Base-by-base conservation (phyloP, 2,329 filamentous ascomycete genomes). In the Teratosphaeria viscida region DNA sequence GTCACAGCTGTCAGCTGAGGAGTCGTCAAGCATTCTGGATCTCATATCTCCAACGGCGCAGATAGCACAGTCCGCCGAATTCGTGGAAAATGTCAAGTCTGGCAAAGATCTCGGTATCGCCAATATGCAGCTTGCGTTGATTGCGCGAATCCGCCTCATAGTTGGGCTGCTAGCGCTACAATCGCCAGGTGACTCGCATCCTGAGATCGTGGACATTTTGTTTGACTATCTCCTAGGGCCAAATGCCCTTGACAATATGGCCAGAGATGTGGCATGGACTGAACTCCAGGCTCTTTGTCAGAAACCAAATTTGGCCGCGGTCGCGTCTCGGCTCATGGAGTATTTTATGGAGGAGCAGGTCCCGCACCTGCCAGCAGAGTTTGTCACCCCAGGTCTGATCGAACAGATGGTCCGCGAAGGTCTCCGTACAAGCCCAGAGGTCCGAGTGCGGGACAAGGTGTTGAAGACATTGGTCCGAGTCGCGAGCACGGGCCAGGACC, bases 141-240 rank as follows among this genome's bases (percentile, higher is more conserved):
- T 49, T 49, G 53, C 53, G 16, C 53, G 53, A 6, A 14, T 54
- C 14, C 53, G 34, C 19, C 53, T 54, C 19, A 54, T 54, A n/a
- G 27, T 54, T 34, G 53, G 53, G 11, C 35, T 55, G 16, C 58
- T 59, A 10, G 27, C 39, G 8, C 52, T 55, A 23, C 26, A 12
- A 5, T 23, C 27, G 39, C 26, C 35, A 3, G 8, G 14, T 23
- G 27, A 16, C 16, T 39, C 39, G n/a, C 23, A 23, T 12, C 27
- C 47, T 5, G 32, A 27, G 10, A 26, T 89, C 3, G 85, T 86
- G 16, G 76, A 78, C 52, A 78, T 77, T 12, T 78, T 95, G 1
- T 95, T 90, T 89, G 78, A 86, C 59, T 77, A 86, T 47, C 78
- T 94, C 29, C 84, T 95, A 55, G 88, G 90, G 12, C 77, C 80